Evolutionary conservation across 139 green algal genomes (phyloP).

Genomic region (Nannochloris sp.): DNA sequence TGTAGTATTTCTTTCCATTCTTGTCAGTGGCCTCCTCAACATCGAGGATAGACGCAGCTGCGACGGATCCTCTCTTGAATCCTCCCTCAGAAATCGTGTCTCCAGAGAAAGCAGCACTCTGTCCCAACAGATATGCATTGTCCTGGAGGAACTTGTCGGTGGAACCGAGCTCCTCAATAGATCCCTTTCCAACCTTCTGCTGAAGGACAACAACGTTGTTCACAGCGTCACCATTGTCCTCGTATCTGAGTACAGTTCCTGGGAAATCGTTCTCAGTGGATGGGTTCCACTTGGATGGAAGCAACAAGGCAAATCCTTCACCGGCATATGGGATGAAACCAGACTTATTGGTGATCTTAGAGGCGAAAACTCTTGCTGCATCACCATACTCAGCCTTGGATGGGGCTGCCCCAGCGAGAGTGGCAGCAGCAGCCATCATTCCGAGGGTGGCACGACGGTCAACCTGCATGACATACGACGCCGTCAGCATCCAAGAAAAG

Average conservation of each 20-base stretch:
- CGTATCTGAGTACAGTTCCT: constrained; percentile 63
- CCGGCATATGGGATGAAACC: constrained; percentile 87
- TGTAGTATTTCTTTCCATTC: constrained; percentile 97
- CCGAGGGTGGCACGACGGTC: constrained; percentile 63
- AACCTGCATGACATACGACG: background rate
- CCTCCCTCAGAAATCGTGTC: constrained; percentile 87
- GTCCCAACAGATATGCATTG: constrained; percentile 71
- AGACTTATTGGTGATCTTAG: constrained; percentile 68
- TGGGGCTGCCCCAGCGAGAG: constrained; percentile 33
- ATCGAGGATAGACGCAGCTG: constrained; percentile 74
- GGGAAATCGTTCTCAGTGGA: constrained; percentile 84
- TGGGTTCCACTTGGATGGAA: constrained; percentile 96
- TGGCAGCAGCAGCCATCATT: constrained; percentile 48
- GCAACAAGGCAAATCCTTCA: constrained; percentile 81
- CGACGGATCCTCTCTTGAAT: constrained; percentile 78
- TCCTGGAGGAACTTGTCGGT: constrained; percentile 82
- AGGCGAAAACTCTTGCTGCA: constrained; percentile 78
- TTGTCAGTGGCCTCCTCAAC: constrained; percentile 67
- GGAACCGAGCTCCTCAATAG: constrained; percentile 74
- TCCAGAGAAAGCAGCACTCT: constrained; percentile 36
- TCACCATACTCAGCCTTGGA: constrained; percentile 79
- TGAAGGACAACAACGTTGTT: constrained; percentile 83
- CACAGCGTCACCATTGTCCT: constrained; percentile 92
- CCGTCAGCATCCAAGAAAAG: background rate
- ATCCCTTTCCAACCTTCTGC: constrained; percentile 58